phyloP scores from a whole-genome alignment of 768 basidiomycete genomes.

The Mycena rebaudengoi region DNA sequence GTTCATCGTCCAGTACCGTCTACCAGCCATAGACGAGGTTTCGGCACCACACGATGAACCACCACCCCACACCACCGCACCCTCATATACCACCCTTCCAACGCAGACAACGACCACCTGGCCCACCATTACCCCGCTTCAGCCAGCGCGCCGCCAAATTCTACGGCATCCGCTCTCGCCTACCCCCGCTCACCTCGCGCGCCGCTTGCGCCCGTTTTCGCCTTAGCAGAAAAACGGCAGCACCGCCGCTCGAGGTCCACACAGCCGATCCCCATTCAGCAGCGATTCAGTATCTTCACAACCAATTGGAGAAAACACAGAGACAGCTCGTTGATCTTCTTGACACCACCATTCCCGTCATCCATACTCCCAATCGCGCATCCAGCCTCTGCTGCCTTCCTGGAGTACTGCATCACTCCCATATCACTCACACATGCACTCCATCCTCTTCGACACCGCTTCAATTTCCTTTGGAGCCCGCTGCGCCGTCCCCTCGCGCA shows the following conservation, averaged over 20 bases:
- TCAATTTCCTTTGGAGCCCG: neutral
- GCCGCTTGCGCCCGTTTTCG: neutral
- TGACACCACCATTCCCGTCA: neutral
- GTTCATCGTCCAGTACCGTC: slow-evolving; percentile 4
- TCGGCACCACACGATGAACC: neutral
- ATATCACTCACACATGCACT: neutral
- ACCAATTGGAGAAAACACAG: neutral
- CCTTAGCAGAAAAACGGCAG: neutral
- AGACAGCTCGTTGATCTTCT: neutral
- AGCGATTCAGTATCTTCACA: too few species aligned
- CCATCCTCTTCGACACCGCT: neutral
- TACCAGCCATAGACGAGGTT: neutral
- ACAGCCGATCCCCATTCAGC: too few species aligned
- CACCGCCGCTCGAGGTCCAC: neutral
- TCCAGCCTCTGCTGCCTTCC: neutral
- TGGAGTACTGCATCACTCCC: neutral
- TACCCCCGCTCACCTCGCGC: neutral
- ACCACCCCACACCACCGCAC: neutral
- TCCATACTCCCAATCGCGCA: neutral
- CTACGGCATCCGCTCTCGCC: too few species aligned
- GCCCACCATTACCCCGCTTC: neutral
- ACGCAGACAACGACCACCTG: neutral
- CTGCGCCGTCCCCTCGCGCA: too few species aligned
- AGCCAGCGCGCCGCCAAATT: too few species aligned
- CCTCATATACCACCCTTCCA: neutral